A percentile compares a stretch with the other conserved stretches of the same genome.
These are phyloP conservation scores for Irpex sp. DNA, from an alignment of 1,284 basidiomycete genomes.

Conservation along the genomic window DNA sequence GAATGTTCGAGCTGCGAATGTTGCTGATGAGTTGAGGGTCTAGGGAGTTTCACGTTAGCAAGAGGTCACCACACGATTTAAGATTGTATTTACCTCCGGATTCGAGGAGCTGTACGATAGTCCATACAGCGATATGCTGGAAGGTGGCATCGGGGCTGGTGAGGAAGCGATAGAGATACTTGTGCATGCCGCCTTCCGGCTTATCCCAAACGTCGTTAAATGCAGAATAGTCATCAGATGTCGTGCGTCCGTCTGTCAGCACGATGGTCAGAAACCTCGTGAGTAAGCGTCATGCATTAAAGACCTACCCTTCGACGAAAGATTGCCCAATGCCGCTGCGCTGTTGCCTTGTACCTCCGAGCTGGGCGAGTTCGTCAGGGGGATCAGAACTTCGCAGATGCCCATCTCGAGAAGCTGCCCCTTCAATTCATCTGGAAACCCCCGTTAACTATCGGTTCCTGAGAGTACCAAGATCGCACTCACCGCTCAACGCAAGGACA, in stretches of 20 bases:
- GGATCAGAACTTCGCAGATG: conserved; percentile 97
- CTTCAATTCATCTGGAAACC: conserved; percentile 87
- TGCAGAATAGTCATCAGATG: conserved; percentile 95
- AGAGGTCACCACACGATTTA: conserved; percentile 2
- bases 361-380: conserved; percentile 94
- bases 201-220: conserved; percentile 99
- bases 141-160: conserved; percentile 97
- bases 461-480: conserved; percentile 26
- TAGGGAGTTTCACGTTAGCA: conserved; percentile 32
- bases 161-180: conserved; percentile 95
- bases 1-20: conserved; percentile 85
- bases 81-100: conserved; percentile 74
- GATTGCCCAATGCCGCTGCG: conserved; percentile 96
- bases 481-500: conserved; percentile 92
- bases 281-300: neutral
- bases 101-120: conserved; percentile 96
- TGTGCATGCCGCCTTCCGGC: conserved; percentile 97
- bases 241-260: conserved; percentile 72
- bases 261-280: conserved; percentile 5
- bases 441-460: conserved; percentile 14
- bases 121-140: conserved; percentile 99
- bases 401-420: conserved; percentile 97
- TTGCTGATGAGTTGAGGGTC: conserved; percentile 92
- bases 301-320: conserved; percentile 92
- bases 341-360: conserved; percentile 99